phyloP scores from a whole-genome alignment of 768 basidiomycete genomes.

The Sutorius australiensis region DNA sequence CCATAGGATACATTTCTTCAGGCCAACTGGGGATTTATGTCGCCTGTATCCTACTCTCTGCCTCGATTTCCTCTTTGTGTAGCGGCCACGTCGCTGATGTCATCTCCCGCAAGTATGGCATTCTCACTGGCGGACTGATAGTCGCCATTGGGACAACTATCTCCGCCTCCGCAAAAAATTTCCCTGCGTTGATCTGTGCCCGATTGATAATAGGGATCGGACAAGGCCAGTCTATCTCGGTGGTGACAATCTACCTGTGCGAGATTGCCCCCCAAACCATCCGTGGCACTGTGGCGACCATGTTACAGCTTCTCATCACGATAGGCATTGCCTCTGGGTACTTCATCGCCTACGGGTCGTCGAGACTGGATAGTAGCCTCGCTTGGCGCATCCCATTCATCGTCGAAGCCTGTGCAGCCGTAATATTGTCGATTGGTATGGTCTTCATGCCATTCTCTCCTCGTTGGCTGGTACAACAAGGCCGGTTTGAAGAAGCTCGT shows the following conservation, averaged over 20 bases:
- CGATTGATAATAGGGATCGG: slow-evolving; percentile 44
- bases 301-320: slow-evolving; percentile 42
- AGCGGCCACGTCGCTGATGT: slow-evolving; percentile 44
- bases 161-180: slow-evolving; percentile 33
- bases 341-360: slow-evolving; percentile 26
- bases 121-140: slow-evolving; percentile 40
- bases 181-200: slow-evolving; percentile 41
- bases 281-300: slow-evolving; percentile 39
- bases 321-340: slow-evolving; percentile 39
- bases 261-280: slow-evolving; percentile 42
- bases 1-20: slow-evolving; percentile 36
- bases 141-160: slow-evolving; percentile 41
- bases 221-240: slow-evolving; percentile 44
- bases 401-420: slow-evolving; percentile 21
- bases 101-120: slow-evolving; percentile 44
- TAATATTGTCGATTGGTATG: slow-evolving; percentile 22
- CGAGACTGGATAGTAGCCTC: slow-evolving; percentile 18
- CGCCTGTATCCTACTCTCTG: slow-evolving; percentile 41
- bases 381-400: slow-evolving; percentile 31
- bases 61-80: slow-evolving; percentile 36
- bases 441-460: slow-evolving; percentile 19
- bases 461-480: slow-evolving; percentile 31
- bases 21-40: slow-evolving; percentile 43
- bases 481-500: slow-evolving; percentile 31
- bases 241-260: slow-evolving; percentile 38